phyloP scores from a whole-genome alignment of 2,329 filamentous ascomycete genomes.

The Colletotrichum salicis region DNA sequence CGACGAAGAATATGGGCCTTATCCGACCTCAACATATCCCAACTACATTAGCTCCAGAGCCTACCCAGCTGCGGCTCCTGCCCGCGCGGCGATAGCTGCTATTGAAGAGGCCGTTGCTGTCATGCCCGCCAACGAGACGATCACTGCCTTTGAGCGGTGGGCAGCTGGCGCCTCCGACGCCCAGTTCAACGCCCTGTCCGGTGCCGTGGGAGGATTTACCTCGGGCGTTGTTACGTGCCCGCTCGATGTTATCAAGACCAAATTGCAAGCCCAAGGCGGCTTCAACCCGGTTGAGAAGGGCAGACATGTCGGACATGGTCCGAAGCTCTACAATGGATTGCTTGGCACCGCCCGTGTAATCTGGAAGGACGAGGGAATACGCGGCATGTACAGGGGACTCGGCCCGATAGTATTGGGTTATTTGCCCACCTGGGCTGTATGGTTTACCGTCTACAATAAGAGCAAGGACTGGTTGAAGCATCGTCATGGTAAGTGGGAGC shows the following conservation, averaged over 20 bases:
- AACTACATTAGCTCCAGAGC: conserved; percentile 37
- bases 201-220: conserved; percentile 89
- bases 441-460: conserved; percentile 95
- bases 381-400: conserved; percentile 91
- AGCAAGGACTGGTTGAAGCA: conserved; percentile 80
- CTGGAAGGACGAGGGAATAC: conserved; percentile 86
- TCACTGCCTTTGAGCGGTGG: conserved; percentile 66
- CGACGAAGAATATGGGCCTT: conserved; percentile 50
- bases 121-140: conserved; percentile 37
- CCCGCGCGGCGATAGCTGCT: conserved; percentile 22
- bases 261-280: conserved; percentile 93
- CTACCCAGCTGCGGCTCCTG: conserved; percentile 31
- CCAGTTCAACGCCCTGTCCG: conserved; percentile 84
- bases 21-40: conserved; percentile 39
- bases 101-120: conserved; percentile 31
- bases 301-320: conserved; percentile 57
- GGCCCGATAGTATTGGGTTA: conserved; percentile 96
- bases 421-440: conserved; percentile 97
- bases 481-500: conserved; percentile 64
- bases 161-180: conserved; percentile 66
- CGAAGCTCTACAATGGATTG: conserved; percentile 83
- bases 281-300: conserved; percentile 68
- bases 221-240: conserved; percentile 96
- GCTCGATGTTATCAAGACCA: conserved; percentile 98
- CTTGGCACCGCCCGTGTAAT: conserved; percentile 88